Evolutionary conservation across 306 rosid species (phyloP).

Genomic region (Lotus japonicus): DNA sequence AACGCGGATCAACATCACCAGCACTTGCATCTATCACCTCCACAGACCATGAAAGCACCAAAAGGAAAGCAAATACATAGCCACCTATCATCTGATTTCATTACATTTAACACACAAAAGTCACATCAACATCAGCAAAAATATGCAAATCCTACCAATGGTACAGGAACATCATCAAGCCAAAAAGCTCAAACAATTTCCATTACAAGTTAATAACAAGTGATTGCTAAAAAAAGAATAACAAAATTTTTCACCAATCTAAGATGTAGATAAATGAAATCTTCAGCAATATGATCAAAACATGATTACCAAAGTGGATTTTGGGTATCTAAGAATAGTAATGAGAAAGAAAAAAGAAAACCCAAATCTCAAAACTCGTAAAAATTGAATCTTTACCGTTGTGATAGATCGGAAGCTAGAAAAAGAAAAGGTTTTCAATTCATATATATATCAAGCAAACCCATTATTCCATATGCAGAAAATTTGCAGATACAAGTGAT

Average conservation of each 20-base stretch:
- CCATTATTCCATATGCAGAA: neutral
- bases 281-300: no score
- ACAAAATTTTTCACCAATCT: neutral
- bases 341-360: neutral
- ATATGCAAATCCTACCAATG: neutral
- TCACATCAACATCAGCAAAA: slow-evolving; percentile 12
- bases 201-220: neutral
- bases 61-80: slow-evolving; percentile 38
- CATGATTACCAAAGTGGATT: no score
- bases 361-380: neutral
- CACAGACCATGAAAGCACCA: slow-evolving; percentile 39
- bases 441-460: neutral
- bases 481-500: neutral
- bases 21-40: slow-evolving; percentile 56
- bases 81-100: slow-evolving; percentile 51
- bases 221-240: neutral
- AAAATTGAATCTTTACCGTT: neutral
- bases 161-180: neutral
- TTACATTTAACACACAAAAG: slow-evolving; percentile 2
- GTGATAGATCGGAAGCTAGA: neutral
- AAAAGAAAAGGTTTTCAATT: neutral
- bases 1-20: slow-evolving; percentile 74
- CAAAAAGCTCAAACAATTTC: neutral
- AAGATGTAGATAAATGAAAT: neutral
- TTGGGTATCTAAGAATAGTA: neutral